phyloP scores from a whole-genome alignment of 371 early-diverging fungal species.

The Mucor racemosus region DNA sequence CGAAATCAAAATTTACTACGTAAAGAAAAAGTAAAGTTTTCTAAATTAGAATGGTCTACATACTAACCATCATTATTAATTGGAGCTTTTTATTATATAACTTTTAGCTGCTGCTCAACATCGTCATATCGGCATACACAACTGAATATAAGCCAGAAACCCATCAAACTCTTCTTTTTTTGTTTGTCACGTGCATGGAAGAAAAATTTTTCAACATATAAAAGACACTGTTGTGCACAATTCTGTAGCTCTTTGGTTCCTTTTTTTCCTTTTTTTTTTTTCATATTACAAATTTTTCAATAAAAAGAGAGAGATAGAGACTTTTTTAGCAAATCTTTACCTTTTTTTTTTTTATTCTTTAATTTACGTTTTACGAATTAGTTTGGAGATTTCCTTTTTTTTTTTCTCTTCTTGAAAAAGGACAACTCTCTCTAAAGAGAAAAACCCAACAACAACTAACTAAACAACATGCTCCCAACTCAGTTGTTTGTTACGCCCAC shows the following conservation, averaged over 20 bases:
- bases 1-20: background rate
- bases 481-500: constrained; percentile 15
- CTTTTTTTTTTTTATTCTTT: constrained; percentile 16
- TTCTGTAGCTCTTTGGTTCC: background rate
- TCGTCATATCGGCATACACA: background rate
- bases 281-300: constrained; percentile 1
- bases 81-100: background rate
- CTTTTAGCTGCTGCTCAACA: background rate
- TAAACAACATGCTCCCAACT: constrained; percentile 10
- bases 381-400: constrained; percentile 13
- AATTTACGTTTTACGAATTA: constrained; percentile 2
- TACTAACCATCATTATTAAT: background rate
- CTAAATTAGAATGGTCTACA: background rate
- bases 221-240: background rate
- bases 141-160: background rate
- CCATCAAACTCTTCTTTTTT: background rate
- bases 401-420: constrained; percentile 21
- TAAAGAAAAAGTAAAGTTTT: background rate
- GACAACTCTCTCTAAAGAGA: constrained; percentile 15
- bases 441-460: constrained; percentile 9
- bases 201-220: constrained; percentile 14
- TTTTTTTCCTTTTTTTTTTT: constrained; percentile 15
- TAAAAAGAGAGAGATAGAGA: constrained; percentile 13
- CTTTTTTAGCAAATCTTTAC: constrained; percentile 5
- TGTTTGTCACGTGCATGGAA: constrained; percentile 3